Evolutionary conservation across 148 eudicot genomes (phyloP), one percentile per base, ranked within the genome.

Genomic region (Rhododendron molle): DNA sequence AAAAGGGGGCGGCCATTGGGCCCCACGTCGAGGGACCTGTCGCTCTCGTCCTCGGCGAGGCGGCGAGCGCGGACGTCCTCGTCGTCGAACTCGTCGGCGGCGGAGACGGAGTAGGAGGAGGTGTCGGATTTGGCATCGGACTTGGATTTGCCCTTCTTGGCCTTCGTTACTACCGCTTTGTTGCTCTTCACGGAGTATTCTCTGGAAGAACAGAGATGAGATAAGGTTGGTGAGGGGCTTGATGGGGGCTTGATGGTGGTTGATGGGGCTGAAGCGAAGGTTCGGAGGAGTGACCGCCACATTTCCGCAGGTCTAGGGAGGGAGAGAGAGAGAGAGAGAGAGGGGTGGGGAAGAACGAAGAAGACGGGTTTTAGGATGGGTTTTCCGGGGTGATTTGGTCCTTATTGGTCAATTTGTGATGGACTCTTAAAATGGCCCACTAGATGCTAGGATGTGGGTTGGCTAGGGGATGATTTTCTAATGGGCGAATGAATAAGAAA

Each of bases 1-100:
- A 96, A 96, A 4, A 96, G 91, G 4, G 97, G 91, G 6, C 87
- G 87, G 7, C 96, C 98, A 62, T 93, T 91, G 76, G 95, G 92
- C 26, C 99, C 99, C 16, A 95, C 91, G n/a, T 96, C 96, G n/a
- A 96, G 93, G 23, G 97, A 88, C 74, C 88, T 91, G 65, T 95
- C 85, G 44, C 86, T 89, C 67, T 93, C 98, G 67, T 96, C 98
- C 46, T 90, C 94, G 1, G 91, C 91, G 18, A 96, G 90, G 81
- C 47, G 88, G 43, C 86, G 88, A 10, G 85, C 18, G 1, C 95
- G 90, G 18, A 89, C 43, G 46, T 89, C 90, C 12, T 90, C 90
- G 1, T 90, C 91, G 49, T 88, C 89, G 73, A 85, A 76, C 23
- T 89, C 89, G 12, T 89, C 85, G 15, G 80, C 83, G 13, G 88